phyloP scores from a whole-genome alignment of 352 stramenopile species.

The Pythium plurisporium region DNA sequence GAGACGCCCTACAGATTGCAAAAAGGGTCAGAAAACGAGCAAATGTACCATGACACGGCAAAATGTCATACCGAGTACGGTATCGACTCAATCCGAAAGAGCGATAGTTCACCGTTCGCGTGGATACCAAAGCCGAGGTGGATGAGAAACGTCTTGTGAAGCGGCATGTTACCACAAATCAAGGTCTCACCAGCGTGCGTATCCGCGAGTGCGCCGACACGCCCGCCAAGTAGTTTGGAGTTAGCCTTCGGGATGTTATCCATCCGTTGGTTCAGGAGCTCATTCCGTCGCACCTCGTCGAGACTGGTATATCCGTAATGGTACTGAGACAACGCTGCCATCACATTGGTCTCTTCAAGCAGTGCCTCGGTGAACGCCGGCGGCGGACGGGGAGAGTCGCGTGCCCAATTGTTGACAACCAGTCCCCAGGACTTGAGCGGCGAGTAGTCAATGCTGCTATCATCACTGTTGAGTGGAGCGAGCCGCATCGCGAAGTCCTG shows the following conservation, averaged over 20 bases:
- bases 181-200: conserved; percentile 60
- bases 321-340: conserved; percentile 62
- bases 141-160: conserved; percentile 62
- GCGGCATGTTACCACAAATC: conserved; percentile 50
- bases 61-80: conserved; percentile 54
- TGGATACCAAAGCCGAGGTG: conserved; percentile 63
- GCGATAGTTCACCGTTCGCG: conserved; percentile 62
- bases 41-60: too few species aligned
- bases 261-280: conserved; percentile 67
- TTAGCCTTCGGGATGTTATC: conserved; percentile 57
- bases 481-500: conserved; percentile 30
- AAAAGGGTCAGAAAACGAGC: neutral
- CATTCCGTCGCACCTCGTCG: conserved; percentile 46
- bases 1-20: conserved; percentile 36
- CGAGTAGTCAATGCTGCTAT: neutral
- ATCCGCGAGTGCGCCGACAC: conserved; percentile 47
- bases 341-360: conserved; percentile 62
- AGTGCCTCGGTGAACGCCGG: conserved; percentile 43
- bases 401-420: conserved; percentile 27
- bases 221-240: conserved; percentile 47
- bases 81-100: conserved; percentile 66
- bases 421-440: conserved; percentile 27
- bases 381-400: conserved; percentile 8
- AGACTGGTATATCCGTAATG: conserved; percentile 65
- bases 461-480: neutral